phyloP scores from a whole-genome alignment of 1,139 yeast genomes.

The Zhuliangozyma blackwelliae region DNA sequence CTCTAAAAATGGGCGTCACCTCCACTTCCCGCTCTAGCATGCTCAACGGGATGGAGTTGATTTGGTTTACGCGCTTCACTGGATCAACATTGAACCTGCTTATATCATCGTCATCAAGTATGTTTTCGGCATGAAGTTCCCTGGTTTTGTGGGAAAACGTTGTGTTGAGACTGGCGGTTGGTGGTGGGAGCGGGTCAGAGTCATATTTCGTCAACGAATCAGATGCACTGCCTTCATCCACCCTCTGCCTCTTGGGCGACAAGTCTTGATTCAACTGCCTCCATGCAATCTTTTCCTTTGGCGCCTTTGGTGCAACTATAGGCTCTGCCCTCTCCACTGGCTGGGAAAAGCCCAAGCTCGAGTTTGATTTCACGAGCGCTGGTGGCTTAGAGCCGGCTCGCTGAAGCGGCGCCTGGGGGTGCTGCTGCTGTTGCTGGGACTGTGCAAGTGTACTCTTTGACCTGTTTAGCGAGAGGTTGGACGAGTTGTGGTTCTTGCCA shows the following conservation, averaged over 20 bases:
- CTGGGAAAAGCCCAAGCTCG: slow-evolving; percentile 35
- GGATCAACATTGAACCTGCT: slow-evolving; percentile 31
- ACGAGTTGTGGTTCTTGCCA: slow-evolving; percentile 42
- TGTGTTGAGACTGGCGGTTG: slow-evolving; percentile 5
- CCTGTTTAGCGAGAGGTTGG: no score
- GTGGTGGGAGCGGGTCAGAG: slow-evolving; percentile 1
- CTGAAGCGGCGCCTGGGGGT: slow-evolving; percentile 21
- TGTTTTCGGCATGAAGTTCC: slow-evolving; percentile 20
- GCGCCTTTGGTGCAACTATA: background rate
- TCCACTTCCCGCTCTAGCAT: background rate
- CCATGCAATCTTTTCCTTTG: background rate
- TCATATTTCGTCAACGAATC: slow-evolving; percentile 8
- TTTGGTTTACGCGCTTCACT: slow-evolving; percentile 14
- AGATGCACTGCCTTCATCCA: background rate
- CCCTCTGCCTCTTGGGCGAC: background rate
- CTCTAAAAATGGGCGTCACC: slow-evolving; percentile 6
- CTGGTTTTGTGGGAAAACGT: slow-evolving; percentile 20
- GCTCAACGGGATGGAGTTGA: no score
- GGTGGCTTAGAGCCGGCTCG: slow-evolving; percentile 33
- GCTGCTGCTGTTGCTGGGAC: no score
- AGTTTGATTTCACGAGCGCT: slow-evolving; percentile 31
- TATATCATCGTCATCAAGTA: slow-evolving; percentile 13
- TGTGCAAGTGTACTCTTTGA: no score
- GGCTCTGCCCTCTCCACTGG: slow-evolving; percentile 2
- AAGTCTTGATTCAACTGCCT: no score